Percentiles rank a stretch among this genome's conserved stretches.
phyloP scores from a whole-genome alignment of 192 early-diverging fungal species.

The Coemansia javaensis region DNA sequence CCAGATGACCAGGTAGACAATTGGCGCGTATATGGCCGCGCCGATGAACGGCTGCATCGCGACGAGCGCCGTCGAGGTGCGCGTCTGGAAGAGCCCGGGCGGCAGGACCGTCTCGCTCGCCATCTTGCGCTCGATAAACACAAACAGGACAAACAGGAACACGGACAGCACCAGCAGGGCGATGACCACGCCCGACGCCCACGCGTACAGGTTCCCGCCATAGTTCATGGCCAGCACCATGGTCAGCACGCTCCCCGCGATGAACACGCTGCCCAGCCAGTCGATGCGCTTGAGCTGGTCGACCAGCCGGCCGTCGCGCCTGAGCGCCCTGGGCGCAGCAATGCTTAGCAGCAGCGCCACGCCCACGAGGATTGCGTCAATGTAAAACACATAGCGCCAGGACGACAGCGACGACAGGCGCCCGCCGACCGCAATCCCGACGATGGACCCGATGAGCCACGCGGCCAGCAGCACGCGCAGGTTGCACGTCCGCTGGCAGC shows the following conservation, averaged over 20 bases:
- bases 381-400: slow-evolving; percentile 56
- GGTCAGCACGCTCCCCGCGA: slow-evolving; percentile 36
- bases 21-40: slow-evolving; percentile 17
- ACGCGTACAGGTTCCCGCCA: slow-evolving; percentile 57
- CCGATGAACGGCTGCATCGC: slow-evolving; percentile 22
- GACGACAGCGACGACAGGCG: slow-evolving; percentile 16
- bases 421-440: slow-evolving; percentile 58
- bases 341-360: slow-evolving; percentile 39
- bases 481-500: slow-evolving; percentile 19
- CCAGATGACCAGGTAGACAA: slow-evolving; percentile 61
- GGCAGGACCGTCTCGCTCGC: slow-evolving; percentile 48
- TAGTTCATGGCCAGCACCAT: slow-evolving; percentile 56
- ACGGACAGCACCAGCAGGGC: slow-evolving; percentile 50
- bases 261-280: slow-evolving; percentile 45
- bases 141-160: slow-evolving; percentile 54
- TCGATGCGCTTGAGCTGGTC: slow-evolving; percentile 46
- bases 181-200: slow-evolving; percentile 61
- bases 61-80: slow-evolving; percentile 17
- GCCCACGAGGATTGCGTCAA: slow-evolving; percentile 19
- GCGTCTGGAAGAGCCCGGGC: slow-evolving; percentile 52
- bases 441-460: slow-evolving; percentile 47
- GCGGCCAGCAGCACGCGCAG: slow-evolving; percentile 22
- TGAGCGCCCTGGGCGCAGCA: slow-evolving; percentile 25
- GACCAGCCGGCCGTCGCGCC: background rate
- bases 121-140: slow-evolving; percentile 59